phyloP scores from a whole-genome alignment of 1,284 basidiomycete species.

The Sutorius eximius region DNA sequence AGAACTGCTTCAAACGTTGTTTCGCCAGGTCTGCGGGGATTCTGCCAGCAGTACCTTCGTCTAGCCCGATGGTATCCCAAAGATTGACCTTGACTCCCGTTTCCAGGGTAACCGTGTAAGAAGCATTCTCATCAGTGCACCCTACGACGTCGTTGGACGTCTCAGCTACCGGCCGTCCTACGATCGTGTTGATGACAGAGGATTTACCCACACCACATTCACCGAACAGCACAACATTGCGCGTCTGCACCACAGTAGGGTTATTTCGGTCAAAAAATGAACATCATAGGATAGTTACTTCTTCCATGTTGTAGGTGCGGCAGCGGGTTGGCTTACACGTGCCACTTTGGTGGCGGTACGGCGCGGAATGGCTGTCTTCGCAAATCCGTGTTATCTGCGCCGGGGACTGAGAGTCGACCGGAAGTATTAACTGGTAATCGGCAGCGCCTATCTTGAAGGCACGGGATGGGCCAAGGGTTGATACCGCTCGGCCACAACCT shows the following conservation, averaged over 20 bases:
- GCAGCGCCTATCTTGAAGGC: neutral
- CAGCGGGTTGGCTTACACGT: neutral
- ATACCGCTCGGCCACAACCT: neutral
- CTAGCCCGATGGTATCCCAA: conserved; percentile 32
- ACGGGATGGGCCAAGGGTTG: conserved; percentile 10
- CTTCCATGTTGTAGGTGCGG: conserved; percentile 11
- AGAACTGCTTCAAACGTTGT: conserved; percentile 16
- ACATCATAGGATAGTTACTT: conserved; percentile 5
- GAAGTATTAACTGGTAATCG: neutral
- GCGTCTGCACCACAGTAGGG: conserved; percentile 6
- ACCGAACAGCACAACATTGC: conserved; percentile 28
- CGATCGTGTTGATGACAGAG: conserved; percentile 27
- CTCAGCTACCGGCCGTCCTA: conserved; percentile 13
- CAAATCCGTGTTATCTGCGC: neutral
- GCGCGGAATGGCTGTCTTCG: neutral
- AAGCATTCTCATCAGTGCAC: conserved; percentile 10
- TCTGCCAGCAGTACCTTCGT: conserved; percentile 19
- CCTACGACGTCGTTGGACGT: conserved; percentile 17
- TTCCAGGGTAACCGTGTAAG: conserved; percentile 11
- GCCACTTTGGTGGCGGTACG: neutral
- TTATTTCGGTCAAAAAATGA: neutral
- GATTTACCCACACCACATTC: conserved; percentile 33
- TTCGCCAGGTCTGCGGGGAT: conserved; percentile 14
- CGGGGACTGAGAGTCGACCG: neutral
- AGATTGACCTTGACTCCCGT: conserved; percentile 12